Base-by-base conservation (phyloP, 2,329 filamentous ascomycete genomes). In the Neurospora sp. region DNA sequence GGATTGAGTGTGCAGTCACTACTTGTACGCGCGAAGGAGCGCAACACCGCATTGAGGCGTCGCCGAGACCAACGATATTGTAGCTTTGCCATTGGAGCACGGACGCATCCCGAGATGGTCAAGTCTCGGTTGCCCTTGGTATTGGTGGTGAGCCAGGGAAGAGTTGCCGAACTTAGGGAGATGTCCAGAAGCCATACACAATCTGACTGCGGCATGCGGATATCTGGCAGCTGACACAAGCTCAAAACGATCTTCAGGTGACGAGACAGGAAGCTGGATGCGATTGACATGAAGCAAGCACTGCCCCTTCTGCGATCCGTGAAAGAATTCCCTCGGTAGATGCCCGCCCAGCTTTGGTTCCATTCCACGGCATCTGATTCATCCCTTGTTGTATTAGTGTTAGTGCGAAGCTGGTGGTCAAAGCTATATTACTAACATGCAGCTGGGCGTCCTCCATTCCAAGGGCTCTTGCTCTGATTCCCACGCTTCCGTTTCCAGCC, bases 1-100 rank as follows among this genome's bases (percentile, higher is more conserved):
- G 74, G 74, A 70, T 70, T 69, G 73, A 70, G 69, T 69, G 67
- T 68, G 62, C 52, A 62, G 52, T n/a, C 52, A 62, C 23, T 62
- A 28, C 28, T 28, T 28, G 28, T 28, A 62, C 52, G 28, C 52
- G 52, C 52, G 52, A 62, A 57, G 23, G 12, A 62, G 52, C 23
- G 52, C 52, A 62, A 62, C 52, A 62, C 52, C 3, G 52, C 52
- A 62, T 62, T n/a, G 52, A 33, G 28, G 15, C 52, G 28, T 17
- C 23, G 52, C 3, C 15, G 52, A 62, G 23, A 62, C 52, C 52
- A 15, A 33, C 43, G 6, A 52, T 52, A 2, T n/a, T 36, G 23
- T 62, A 4, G 12, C 15, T 62, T 36, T 3, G 6, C 4, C 3
- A 17, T 57, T 33, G 52, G 15, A 8, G 33, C 52, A 62, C 52